Conservation (phyloP, 208 protist genomes). For the Leishmania mexicana region DNA sequence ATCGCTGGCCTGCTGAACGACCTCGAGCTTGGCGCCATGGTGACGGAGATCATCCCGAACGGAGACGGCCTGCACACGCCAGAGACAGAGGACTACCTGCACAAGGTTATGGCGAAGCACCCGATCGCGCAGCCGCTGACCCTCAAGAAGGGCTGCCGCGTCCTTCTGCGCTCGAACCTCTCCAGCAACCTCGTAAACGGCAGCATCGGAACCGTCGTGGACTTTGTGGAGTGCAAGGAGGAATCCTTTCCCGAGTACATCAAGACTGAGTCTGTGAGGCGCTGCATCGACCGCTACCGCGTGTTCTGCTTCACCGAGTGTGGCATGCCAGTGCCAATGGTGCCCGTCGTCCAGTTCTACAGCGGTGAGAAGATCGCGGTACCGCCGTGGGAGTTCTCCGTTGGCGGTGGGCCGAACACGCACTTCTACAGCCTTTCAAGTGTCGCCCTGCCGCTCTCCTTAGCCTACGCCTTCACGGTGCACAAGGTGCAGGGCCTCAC, state of each 20-base stretch:
- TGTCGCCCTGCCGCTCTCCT: slow-evolving; percentile 72
- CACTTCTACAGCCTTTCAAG: slow-evolving; percentile 81
- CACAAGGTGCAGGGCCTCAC: slow-evolving; percentile 91
- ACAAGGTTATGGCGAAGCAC: slow-evolving; percentile 79
- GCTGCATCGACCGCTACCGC: slow-evolving; percentile 79
- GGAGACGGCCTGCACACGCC: slow-evolving; percentile 84
- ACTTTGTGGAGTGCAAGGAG: slow-evolving; percentile 76
- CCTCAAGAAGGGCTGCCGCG: slow-evolving; percentile 87
- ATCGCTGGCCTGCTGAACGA: slow-evolving; percentile 79
- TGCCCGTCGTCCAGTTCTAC: slow-evolving; percentile 89
- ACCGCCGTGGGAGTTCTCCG: slow-evolving; percentile 84
- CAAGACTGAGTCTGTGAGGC: slow-evolving; percentile 56
- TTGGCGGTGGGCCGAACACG: slow-evolving; percentile 71
- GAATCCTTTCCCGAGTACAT: slow-evolving; percentile 76
- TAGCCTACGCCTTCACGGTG: slow-evolving; percentile 92
- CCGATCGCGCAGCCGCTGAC: slow-evolving; percentile 84
- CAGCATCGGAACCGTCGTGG: slow-evolving; percentile 87
- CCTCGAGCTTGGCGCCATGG: slow-evolving; percentile 69
- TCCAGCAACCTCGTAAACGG: slow-evolving; percentile 83
- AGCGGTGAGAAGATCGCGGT: slow-evolving; percentile 76
- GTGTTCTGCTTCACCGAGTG: slow-evolving; percentile 84
- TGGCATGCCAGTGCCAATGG: slow-evolving; percentile 74
- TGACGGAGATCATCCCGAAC: slow-evolving; percentile 81
- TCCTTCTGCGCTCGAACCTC: slow-evolving; percentile 83
- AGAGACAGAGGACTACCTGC: slow-evolving; percentile 78